phyloP scores from a whole-genome alignment of 495 filamentous ascomycete species.

The Delitschia confertaspora region DNA sequence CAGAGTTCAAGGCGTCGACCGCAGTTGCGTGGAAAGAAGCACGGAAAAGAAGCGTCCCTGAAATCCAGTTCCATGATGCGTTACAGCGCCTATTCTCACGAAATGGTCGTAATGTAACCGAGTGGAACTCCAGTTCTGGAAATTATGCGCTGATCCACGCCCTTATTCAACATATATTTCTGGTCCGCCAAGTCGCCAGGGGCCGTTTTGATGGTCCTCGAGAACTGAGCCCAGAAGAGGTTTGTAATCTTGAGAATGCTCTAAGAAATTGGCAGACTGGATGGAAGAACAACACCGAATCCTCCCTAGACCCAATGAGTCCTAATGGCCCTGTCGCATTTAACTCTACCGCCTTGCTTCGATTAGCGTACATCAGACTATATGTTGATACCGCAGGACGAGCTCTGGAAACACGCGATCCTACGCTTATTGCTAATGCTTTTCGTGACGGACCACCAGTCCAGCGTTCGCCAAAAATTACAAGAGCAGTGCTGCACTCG shows the following conservation, averaged over 20 bases:
- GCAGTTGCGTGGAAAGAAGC: conserved; percentile 38
- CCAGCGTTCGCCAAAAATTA: conserved; percentile 47
- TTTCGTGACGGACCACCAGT: conserved; percentile 52
- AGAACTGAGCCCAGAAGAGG: conserved; percentile 16
- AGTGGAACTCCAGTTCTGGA: conserved; percentile 47
- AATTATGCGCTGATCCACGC: conserved; percentile 62
- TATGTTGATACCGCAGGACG: conserved; percentile 52
- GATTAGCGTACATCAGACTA: conserved; percentile 59
- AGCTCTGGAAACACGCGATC: conserved; percentile 54
- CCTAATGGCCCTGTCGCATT: conserved; percentile 55
- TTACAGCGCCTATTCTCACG: conserved; percentile 42
- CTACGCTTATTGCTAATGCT: conserved; percentile 49
- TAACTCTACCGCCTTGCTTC: conserved; percentile 56
- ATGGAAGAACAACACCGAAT: conserved; percentile 51
- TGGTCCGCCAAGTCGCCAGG: conserved; percentile 39
- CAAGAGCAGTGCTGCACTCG: conserved; percentile 55
- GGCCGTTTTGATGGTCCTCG: conserved; percentile 17
- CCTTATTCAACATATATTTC: conserved; percentile 60
- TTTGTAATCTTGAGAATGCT: conserved; percentile 31
- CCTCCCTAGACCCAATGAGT: conserved; percentile 43
- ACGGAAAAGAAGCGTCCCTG: conserved; percentile 41
- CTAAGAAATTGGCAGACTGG: conserved; percentile 54
- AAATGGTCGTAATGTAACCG: conserved; percentile 40
- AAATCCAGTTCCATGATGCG: conserved; percentile 42
- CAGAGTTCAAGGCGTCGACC: conserved; percentile 42